These are phyloP conservation scores for Punctularia strigosozonata DNA, from an alignment of 768 basidiomycete species.

Conservation along the genomic window DNA sequence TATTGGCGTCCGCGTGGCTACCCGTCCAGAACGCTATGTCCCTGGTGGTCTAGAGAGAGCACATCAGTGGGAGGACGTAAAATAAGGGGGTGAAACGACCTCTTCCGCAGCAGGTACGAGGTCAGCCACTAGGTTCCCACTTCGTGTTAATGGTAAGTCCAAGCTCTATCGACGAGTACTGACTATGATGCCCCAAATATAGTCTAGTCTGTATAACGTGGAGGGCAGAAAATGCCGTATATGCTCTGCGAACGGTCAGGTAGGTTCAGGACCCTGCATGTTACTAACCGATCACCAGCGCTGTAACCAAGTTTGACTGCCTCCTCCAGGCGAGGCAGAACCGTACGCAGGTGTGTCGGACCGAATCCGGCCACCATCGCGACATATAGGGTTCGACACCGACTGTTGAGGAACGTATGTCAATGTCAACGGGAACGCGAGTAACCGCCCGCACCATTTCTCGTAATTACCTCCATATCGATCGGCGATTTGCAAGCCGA, in stretches of 20 bases:
- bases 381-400: constrained; percentile 48
- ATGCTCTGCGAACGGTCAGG: constrained; percentile 35
- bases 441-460: constrained; percentile 40
- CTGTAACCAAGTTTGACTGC: constrained; percentile 55
- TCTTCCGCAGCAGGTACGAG: constrained; percentile 48
- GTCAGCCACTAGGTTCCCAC: constrained; percentile 37
- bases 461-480: constrained; percentile 49
- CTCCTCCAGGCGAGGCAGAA: constrained; percentile 46
- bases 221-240: constrained; percentile 48
- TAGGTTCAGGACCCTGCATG: too few relatives aligned
- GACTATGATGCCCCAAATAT: constrained; percentile 52
- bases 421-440: not conserved
- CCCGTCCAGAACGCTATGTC: constrained; percentile 49
- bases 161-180: too few relatives aligned
- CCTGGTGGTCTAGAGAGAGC: constrained; percentile 34
- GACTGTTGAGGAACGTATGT: constrained; percentile 23
- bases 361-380: constrained; percentile 59
- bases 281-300: constrained; percentile 49
- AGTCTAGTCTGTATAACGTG: constrained; percentile 42
- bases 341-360: constrained; percentile 51
- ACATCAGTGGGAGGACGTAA: not conserved
- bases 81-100: constrained; percentile 20
- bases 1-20: constrained; percentile 36
- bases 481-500: constrained; percentile 59
- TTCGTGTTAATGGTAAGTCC: too few relatives aligned